Evolutionary conservation across 1,139 yeast genomes (phyloP).

Genomic region (Debaryomycetaceae sp.): DNA sequence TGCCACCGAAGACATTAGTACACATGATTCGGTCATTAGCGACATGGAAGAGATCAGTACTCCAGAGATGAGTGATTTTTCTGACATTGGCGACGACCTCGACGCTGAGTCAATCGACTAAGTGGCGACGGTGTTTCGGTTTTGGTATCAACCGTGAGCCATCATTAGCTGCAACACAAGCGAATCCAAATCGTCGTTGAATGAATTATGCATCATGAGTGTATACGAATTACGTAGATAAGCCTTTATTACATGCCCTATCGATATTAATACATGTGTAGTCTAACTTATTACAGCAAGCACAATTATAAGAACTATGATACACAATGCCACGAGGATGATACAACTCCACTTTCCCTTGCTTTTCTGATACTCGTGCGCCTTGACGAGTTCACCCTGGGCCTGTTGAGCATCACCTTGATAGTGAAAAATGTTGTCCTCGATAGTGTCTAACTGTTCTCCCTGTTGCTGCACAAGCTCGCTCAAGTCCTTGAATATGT

Average conservation of each 20-base stretch:
- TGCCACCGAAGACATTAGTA: slow-evolving; percentile 5
- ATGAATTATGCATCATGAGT: neutral
- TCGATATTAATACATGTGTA: neutral
- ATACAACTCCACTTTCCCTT: slow-evolving; percentile 75
- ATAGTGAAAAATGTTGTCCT: slow-evolving; percentile 66
- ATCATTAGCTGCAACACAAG: neutral
- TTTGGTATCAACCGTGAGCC: neutral
- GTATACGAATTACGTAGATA: neutral
- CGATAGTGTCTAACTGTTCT: slow-evolving; percentile 75
- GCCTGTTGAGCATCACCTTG: slow-evolving; percentile 73
- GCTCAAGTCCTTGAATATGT: slow-evolving; percentile 79
- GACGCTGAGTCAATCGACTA: slow-evolving; percentile 14
- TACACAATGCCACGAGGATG: slow-evolving; percentile 44
- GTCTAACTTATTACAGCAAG: slow-evolving; percentile 34
- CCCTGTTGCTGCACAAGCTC: slow-evolving; percentile 81
- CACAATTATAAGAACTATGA: slow-evolving; percentile 36
- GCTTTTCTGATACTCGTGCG: slow-evolving; percentile 68
- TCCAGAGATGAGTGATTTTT: slow-evolving; percentile 21
- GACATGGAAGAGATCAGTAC: slow-evolving; percentile 22
- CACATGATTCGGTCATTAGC: slow-evolving; percentile 1
- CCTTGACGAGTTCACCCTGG: slow-evolving; percentile 62
- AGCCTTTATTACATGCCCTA: neutral
- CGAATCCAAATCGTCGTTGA: neutral
- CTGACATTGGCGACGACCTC: slow-evolving; percentile 11
- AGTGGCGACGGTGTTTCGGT: neutral